These are phyloP conservation scores for Neocatenulostroma microsporum DNA, from an alignment of 2,329 filamentous ascomycete genomes.

Conservation along the genomic window DNA sequence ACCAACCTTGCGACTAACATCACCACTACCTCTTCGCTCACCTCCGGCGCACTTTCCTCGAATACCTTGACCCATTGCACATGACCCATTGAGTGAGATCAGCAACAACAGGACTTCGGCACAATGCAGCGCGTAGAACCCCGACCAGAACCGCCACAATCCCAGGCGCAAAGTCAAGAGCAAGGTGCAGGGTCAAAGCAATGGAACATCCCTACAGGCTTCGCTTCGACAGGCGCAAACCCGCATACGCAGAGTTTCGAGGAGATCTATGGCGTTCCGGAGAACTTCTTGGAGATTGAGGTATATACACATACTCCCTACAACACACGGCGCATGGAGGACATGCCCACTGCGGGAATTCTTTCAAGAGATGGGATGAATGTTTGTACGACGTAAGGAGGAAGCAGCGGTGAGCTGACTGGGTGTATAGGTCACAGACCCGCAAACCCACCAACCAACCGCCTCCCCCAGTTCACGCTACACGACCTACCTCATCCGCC, in stretches of 20 bases:
- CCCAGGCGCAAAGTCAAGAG: conserved; percentile 6
- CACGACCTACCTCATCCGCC: conserved; percentile 97
- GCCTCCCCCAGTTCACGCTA: conserved; percentile 53
- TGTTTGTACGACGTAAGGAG: neutral
- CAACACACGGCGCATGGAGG: no score
- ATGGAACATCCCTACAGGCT: conserved; percentile 23
- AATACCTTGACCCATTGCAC: no score
- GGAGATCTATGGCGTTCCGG: conserved; percentile 95
- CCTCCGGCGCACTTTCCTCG: no score
- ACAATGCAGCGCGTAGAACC: conserved; percentile 12
- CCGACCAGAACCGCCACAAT: conserved; percentile 4
- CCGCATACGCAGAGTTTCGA: conserved; percentile 71
- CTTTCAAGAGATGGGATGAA: no score
- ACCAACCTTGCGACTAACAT: no score
- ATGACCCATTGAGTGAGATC: no score
- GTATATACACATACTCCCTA: conserved; percentile 43
- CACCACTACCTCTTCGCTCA: no score
- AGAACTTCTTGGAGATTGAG: conserved; percentile 99
- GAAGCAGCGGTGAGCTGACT: no score
- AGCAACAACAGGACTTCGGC: no score
- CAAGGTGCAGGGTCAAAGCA: conserved; percentile 8
- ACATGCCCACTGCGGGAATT: neutral
- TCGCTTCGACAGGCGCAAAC: conserved; percentile 24
- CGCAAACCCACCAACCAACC: conserved; percentile 87
- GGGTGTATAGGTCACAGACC: conserved; percentile 82